Conservation (phyloP, 2,329 filamentous ascomycete species). For the Beauveria sp. region DNA sequence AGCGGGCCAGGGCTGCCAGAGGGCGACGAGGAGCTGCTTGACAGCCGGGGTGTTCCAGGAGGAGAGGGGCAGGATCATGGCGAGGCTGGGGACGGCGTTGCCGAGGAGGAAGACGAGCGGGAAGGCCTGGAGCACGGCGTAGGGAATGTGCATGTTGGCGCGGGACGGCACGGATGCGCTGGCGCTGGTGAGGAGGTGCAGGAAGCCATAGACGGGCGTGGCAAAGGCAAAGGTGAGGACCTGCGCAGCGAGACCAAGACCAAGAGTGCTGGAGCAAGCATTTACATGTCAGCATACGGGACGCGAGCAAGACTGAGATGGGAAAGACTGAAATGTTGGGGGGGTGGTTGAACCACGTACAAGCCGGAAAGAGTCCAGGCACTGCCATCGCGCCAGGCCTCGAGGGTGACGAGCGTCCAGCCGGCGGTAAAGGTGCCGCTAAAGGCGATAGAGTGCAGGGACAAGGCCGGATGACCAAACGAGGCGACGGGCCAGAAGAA, state of each 20-base stretch:
- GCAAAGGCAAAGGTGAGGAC: conserved; percentile 16
- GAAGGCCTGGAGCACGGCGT: conserved; percentile 12
- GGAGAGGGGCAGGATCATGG: conserved; percentile 13
- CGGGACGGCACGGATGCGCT: conserved; percentile 12
- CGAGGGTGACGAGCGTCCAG: conserved; percentile 15
- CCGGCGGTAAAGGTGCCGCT: conserved; percentile 15
- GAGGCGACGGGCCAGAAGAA: conserved; percentile 16
- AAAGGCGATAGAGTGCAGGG: conserved; percentile 16
- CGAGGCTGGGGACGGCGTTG: conserved; percentile 12
- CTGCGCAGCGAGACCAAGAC: conserved; percentile 14
- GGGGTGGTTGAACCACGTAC: conserved; percentile 8
- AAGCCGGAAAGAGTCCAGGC: conserved; percentile 12
- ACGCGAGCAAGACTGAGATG: no score
- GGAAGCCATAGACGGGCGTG: conserved; percentile 13
- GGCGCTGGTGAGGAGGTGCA: conserved; percentile 12
- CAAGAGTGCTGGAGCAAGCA: conserved; percentile 7
- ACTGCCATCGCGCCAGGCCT: conserved; percentile 16
- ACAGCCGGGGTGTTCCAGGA: conserved; percentile 11
- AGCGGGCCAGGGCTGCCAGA: conserved; percentile 18
- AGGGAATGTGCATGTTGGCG: conserved; percentile 15
- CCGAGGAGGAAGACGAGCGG: conserved; percentile 13
- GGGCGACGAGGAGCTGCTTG: conserved; percentile 16
- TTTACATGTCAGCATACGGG: neutral
- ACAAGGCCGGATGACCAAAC: conserved; percentile 10
- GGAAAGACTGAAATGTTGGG: no score